Evolutionary conservation across 2,329 filamentous ascomycete species (phyloP), one percentile per base, ranked within the genome.

Genomic region (Diaporthe longicolla): DNA sequence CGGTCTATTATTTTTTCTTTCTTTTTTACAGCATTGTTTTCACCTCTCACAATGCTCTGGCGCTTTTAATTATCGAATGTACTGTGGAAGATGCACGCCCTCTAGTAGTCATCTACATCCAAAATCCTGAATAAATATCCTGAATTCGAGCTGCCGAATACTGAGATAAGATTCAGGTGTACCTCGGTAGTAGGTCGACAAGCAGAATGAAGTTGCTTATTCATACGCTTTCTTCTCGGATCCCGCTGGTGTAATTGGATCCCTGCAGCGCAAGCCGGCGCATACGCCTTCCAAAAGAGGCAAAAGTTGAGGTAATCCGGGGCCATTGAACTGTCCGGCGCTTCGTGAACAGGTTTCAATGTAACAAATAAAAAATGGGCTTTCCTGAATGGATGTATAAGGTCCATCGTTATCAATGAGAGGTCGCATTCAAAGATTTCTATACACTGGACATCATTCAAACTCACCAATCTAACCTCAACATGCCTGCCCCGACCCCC

Each of bases 261-360:
- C 37, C 58, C 37, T 21, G 58, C 17, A 29, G n/a, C 29, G 19
- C 43, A 11, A 48, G 24, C 9, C 40, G 40, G 59, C 59, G 59
- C 59, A n/a, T 65, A 48, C 40, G 40, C 24, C 40, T 65, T 65
- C 59, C 59, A 3, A 65, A 65, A 65, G 24, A 48, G 40, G 59
- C 19, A 48, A 21, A 32, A 29, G 15, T 11, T 21, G 3, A 26
- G 15, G 19, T 9, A 21, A n/a, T 19, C 26, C 11, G 29, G 59
- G 40, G 24, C 11, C 26, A 19, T 32, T 9, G 2, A 48, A n/a
- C 26, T 5, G 26, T 13, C 24, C 59, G 40, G 4, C 15, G 26
- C 5, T 32, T 15, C 32, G 26, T 29, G 24, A 63, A 17, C 59
- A 35, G 17, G 5, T n/a, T 2, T 32, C 26, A 48, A 32, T 9